Evolutionary conservation across 164 flowering plant genomes (phyloP).

Genomic region (Sextonia rubra): DNA sequence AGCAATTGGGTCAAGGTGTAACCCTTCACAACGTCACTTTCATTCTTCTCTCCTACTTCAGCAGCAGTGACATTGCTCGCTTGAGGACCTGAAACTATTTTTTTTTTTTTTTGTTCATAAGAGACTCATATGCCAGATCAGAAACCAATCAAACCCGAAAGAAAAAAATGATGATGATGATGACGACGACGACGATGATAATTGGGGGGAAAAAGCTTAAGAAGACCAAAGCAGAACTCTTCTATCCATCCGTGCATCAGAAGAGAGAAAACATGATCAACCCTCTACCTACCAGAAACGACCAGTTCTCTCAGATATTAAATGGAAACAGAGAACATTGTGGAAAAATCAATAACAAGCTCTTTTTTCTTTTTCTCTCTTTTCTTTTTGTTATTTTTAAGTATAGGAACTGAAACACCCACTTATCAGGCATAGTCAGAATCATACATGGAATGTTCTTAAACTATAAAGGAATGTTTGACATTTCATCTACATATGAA

Average conservation of each 20-base stretch:
- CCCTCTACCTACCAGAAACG: neutral
- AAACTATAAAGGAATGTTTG: too few species aligned
- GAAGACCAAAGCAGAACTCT: neutral
- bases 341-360: neutral
- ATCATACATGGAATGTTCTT: too few species aligned
- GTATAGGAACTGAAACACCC: neutral
- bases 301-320: neutral
- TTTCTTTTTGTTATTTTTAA: too few species aligned
- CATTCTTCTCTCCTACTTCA: constrained; percentile 40
- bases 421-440: neutral
- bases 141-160: neutral
- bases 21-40: constrained; percentile 70
- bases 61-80: constrained; percentile 32
- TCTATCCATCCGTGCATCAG: neutral
- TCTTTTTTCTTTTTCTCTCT: neutral
- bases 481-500: too few species aligned
- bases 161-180: neutral
- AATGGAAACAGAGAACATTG: neutral
- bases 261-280: neutral
- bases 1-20: constrained; percentile 76
- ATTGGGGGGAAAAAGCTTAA: neutral
- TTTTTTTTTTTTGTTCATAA: neutral
- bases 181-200: neutral
- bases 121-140: neutral
- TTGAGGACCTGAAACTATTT: constrained; percentile 19